Conservation (phyloP, 352 stramenopile species). For the Nothophytophthora sp. region DNA sequence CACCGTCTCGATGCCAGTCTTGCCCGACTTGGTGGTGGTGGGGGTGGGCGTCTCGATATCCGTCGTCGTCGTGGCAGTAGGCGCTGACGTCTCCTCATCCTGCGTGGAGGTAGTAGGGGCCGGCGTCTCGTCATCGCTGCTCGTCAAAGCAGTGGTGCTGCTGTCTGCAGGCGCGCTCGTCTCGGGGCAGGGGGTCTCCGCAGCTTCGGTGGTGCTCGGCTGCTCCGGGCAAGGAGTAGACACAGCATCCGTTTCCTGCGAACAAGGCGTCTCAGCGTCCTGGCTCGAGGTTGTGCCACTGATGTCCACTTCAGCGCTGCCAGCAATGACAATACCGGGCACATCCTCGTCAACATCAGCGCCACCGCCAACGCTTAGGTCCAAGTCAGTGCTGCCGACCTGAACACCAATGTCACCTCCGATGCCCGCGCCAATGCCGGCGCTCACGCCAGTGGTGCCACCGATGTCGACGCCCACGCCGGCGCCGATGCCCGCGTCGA, state of each 20-base stretch:
- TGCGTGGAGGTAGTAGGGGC: not conserved
- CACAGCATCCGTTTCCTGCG: too few species aligned
- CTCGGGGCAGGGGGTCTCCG: conserved; percentile 7
- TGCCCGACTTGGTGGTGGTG: not conserved
- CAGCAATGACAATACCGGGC: not conserved
- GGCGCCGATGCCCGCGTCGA: not conserved
- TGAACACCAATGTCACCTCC: not conserved
- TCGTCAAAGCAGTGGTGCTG: conserved; percentile 10
- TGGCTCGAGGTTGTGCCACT: conserved; percentile 1
- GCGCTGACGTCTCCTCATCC: not conserved
- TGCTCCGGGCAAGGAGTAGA: too few species aligned
- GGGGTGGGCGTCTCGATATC: conserved; percentile 1
- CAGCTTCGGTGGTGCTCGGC: conserved; percentile 3
- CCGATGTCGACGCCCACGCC: too few species aligned
- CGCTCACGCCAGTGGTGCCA: not conserved
- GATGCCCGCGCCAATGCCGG: conserved; percentile 1
- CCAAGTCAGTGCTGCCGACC: not conserved
- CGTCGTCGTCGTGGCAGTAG: not conserved
- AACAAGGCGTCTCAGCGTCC: conserved; percentile 8
- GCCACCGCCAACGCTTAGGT: not conserved
- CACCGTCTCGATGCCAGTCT: conserved; percentile 2
- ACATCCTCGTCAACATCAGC: too few species aligned
- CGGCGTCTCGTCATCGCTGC: conserved; percentile 4
- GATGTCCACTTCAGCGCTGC: not conserved
- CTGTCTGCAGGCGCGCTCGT: conserved; percentile 2